Percentiles rank a stretch among this genome's conserved stretches.
phyloP scores from a whole-genome alignment of 257 asterid species.

The Solanum bulbocastanum region DNA sequence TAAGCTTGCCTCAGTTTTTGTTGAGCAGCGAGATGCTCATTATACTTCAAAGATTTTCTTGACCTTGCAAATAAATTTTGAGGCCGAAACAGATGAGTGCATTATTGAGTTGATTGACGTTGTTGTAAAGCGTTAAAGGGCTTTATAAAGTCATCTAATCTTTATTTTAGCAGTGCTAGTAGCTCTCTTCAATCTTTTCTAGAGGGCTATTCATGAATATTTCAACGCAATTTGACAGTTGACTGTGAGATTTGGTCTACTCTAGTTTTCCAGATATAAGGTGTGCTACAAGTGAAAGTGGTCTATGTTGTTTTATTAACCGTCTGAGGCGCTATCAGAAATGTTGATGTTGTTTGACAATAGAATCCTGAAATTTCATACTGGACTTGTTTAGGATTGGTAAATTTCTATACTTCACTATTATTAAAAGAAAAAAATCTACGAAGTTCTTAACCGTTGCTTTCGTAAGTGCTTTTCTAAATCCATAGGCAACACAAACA shows the following conservation, averaged over 20 bases:
- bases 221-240: not conserved
- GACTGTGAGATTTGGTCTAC: not conserved
- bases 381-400: not conserved
- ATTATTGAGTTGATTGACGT: not conserved
- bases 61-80: not conserved
- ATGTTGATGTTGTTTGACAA: not conserved
- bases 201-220: not conserved
- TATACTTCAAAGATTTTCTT: not conserved
- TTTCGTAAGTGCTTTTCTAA: not conserved
- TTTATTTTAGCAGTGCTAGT: not conserved
- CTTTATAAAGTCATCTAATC: not conserved
- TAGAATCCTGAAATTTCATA: not conserved
- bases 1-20: not conserved
- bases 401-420: not conserved
- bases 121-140: not conserved
- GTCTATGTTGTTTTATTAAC: not conserved
- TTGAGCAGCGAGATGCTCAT: not conserved
- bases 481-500: not conserved
- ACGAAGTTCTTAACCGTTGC: not conserved
- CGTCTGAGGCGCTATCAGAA: not conserved
- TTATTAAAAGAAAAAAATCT: not conserved
- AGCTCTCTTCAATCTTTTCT: not conserved
- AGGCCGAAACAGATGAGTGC: not conserved
- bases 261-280: not conserved
- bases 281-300: not conserved